Evolutionary conservation across 495 filamentous ascomycete genomes (phyloP).

Genomic region (Penicillium steckii): DNA sequence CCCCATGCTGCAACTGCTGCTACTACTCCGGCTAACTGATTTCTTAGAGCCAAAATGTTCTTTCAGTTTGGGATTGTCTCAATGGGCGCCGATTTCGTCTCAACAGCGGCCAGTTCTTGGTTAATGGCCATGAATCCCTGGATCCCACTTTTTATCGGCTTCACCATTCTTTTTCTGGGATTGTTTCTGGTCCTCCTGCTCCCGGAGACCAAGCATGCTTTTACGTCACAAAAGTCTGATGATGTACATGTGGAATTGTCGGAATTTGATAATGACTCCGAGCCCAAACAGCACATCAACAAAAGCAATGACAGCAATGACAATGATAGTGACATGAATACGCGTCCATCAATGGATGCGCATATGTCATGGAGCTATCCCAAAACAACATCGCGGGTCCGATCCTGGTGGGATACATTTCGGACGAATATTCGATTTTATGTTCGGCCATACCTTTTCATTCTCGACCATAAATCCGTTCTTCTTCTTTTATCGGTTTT

Average conservation of each 20-base stretch:
- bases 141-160: slow-evolving; percentile 51
- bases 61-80: slow-evolving; percentile 46
- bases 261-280: slow-evolving; percentile 21
- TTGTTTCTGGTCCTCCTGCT: slow-evolving; percentile 40
- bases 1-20: too few relatives aligned
- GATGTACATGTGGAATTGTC: slow-evolving; percentile 33
- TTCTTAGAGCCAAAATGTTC: slow-evolving; percentile 54
- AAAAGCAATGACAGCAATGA: slow-evolving; percentile 16
- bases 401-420: slow-evolving; percentile 18
- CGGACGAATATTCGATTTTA: slow-evolving; percentile 24
- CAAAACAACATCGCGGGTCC: slow-evolving; percentile 1
- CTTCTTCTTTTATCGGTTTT: slow-evolving; percentile 50
- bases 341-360: slow-evolving; percentile 4
- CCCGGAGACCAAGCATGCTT: slow-evolving; percentile 54
- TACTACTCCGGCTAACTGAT: too few relatives aligned
- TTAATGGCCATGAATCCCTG: slow-evolving; percentile 58
- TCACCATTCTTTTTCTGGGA: slow-evolving; percentile 37
- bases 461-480: slow-evolving; percentile 42
- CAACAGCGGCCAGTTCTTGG: slow-evolving; percentile 51
- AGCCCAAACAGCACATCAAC: neutral
- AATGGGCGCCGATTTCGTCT: slow-evolving; percentile 53
- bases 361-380: slow-evolving; percentile 26
- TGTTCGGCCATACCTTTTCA: slow-evolving; percentile 41
- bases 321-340: slow-evolving; percentile 20
- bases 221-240: slow-evolving; percentile 5